Conservation (phyloP, 768 basidiomycete species). For the Mycena pura region DNA sequence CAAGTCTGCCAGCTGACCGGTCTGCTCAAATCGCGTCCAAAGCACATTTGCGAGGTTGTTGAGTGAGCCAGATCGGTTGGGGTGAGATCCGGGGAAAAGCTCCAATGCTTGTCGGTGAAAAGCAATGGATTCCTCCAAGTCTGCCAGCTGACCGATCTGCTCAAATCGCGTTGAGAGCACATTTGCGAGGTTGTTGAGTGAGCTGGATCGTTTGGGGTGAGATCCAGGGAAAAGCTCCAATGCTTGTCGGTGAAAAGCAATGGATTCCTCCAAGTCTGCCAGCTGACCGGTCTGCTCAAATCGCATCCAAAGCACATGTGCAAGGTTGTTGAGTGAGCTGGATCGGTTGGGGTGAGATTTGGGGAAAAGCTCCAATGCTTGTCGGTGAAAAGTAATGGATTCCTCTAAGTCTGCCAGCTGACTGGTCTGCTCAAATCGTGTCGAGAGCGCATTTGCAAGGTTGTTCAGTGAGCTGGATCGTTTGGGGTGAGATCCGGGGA, state of each 20-base stretch:
- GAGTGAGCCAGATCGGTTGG: conserved; percentile 5
- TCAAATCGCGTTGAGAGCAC: background rate
- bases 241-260: background rate
- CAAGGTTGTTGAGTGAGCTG: no score
- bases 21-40: conserved; percentile 12
- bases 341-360: no score
- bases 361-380: no score
- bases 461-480: no score
- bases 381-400: no score
- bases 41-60: conserved; percentile 12
- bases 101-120: conserved; percentile 10
- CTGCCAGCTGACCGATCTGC: background rate
- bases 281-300: background rate
- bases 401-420: no score
- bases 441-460: no score
- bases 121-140: background rate
- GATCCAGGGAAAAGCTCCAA: background rate
- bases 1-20: background rate
- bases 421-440: no score
- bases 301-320: no score
- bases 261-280: conserved; percentile 3
- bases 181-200: background rate
- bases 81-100: conserved; percentile 2
- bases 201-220: background rate
- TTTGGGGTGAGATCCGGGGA: no score